Percentiles rank a stretch among this genome's conserved stretches.
phyloP scores from a whole-genome alignment of 2,329 filamentous ascomycete genomes.

The Phialemoniopsis sp. region DNA sequence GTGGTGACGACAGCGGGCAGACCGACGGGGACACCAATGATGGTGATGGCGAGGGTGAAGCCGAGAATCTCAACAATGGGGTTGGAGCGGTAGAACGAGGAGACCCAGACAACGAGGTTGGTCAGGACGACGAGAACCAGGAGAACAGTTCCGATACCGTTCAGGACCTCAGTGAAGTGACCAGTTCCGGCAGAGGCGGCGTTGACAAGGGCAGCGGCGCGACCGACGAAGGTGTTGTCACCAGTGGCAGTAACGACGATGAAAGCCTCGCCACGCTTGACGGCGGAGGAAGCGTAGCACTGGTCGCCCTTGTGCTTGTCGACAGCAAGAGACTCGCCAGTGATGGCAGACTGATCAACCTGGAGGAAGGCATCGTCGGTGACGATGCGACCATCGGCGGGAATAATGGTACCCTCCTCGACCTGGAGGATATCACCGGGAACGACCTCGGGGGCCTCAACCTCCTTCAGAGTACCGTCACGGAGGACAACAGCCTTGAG shows the following conservation, averaged over 20 bases:
- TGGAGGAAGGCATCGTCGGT: conserved; percentile 82
- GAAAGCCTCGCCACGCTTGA: conserved; percentile 87
- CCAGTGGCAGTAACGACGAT: conserved; percentile 79
- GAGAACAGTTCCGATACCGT: conserved; percentile 78
- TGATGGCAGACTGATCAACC: conserved; percentile 89
- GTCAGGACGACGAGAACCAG: conserved; percentile 78
- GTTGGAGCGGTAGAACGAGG: conserved; percentile 85
- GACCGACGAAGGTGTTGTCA: conserved; percentile 87
- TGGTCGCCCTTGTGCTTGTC: conserved; percentile 81
- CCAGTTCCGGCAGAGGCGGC: conserved; percentile 69
- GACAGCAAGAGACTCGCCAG: conserved; percentile 85
- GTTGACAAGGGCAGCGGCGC: conserved; percentile 80
- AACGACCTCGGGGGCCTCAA: conserved; percentile 80
- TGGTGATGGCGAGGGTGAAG: conserved; percentile 85
- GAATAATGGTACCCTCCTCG: conserved; percentile 89
- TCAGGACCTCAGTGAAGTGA: conserved; percentile 89
- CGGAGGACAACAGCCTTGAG: conserved; percentile 85
- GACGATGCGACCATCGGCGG: conserved; percentile 81
- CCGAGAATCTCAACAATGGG: conserved; percentile 73
- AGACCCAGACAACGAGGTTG: conserved; percentile 78
- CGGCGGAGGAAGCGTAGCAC: conserved; percentile 80
- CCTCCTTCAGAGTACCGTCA: conserved; percentile 71
- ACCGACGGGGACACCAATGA: conserved; percentile 89
- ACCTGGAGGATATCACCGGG: conserved; percentile 87
- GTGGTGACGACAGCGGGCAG: conserved; percentile 90